Evolutionary conservation across 164 flowering plant genomes (phyloP), one percentile per base, ranked within the genome.

Genomic region (Dillenia turbinata): DNA sequence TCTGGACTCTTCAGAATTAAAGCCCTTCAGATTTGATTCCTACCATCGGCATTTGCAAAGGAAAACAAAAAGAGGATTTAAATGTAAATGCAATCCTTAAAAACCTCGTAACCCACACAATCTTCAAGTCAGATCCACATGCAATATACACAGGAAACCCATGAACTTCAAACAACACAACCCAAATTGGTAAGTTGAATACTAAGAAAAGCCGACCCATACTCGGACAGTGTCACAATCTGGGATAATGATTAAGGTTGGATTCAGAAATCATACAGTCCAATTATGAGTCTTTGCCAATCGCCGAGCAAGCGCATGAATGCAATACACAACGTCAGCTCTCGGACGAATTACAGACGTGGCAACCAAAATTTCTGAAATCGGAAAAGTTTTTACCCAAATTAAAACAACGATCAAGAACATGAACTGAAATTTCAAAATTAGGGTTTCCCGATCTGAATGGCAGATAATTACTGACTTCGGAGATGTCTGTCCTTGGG

Each of bases 401-500:
- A 56, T 47, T 47, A 52, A 46, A 24, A 56, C 3, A 3, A 49
- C 10, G 15, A 43, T 59, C 14, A 19, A 56, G 44, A 10, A 56
- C 40, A 33, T 4, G 40, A 60, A 45, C 9, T 12, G 6, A 11
- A 60, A 16, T 55, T 52, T 0, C 46, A 33, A 33, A 33, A 57
- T 19, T 43, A 56, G 17, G 61, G 19, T 56, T 26, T 14, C n/a
- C 11, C 46, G 58, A 60, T 62, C 59, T 33, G 7, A 62, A 47
- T 4, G 13, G 12, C 53, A n/a, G 24, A 56, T 52, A 57, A 62
- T 43, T 9, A 66, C 93, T 77, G 49, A 94, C 99, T 91, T 71
- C 92, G 72, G 50, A 94, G 84, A 66, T 94, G 96, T 55, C 99
- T 74, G 60, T 91, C 99, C 71, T 94, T 94, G 54, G 99, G 99